A percentile compares a stretch with the other conserved stretches of the same genome.
These are phyloP conservation scores for Blastobotrys indianensis DNA, from an alignment of 1,139 yeast genomes.

Conservation along the genomic window DNA sequence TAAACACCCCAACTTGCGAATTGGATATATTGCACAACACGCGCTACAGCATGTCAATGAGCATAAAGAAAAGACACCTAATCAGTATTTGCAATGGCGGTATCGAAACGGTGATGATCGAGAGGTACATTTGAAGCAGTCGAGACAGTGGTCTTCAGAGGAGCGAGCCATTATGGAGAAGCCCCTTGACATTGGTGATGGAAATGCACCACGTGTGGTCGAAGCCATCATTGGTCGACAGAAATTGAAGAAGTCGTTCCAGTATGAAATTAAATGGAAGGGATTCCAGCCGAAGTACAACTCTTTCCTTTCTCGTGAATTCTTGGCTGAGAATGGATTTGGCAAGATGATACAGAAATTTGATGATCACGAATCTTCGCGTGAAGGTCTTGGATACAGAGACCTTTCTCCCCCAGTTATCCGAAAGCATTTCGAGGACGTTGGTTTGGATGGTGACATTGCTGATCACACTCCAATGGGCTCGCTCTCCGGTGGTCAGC, in stretches of 20 bases:
- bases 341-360: constrained; percentile 84
- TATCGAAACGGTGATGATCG: constrained; percentile 97
- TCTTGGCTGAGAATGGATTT: constrained; percentile 74
- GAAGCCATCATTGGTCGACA: constrained; percentile 97
- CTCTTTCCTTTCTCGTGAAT: constrained; percentile 87
- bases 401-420: constrained; percentile 87
- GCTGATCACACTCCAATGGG: constrained; percentile 98
- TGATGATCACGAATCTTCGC: constrained; percentile 96
- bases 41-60: constrained; percentile 95
- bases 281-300: constrained; percentile 89
- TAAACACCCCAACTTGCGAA: constrained; percentile 96
- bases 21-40: constrained; percentile 98
- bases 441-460: constrained; percentile 95
- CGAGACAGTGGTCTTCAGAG: constrained; percentile 79
- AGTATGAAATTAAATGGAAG: constrained; percentile 94
- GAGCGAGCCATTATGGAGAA: constrained; percentile 76
- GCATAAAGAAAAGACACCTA: constrained; percentile 96
- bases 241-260: constrained; percentile 92
- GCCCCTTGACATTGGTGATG: constrained; percentile 76
- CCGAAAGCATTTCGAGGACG: constrained; percentile 93
- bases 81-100: constrained; percentile 97
- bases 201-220: constrained; percentile 79
- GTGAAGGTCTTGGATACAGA: constrained; percentile 98
- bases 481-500: constrained; percentile 94
- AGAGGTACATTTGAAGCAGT: constrained; percentile 88